phyloP scores from a whole-genome alignment of 1,139 yeast genomes.

The Geotrichum reessii region DNA sequence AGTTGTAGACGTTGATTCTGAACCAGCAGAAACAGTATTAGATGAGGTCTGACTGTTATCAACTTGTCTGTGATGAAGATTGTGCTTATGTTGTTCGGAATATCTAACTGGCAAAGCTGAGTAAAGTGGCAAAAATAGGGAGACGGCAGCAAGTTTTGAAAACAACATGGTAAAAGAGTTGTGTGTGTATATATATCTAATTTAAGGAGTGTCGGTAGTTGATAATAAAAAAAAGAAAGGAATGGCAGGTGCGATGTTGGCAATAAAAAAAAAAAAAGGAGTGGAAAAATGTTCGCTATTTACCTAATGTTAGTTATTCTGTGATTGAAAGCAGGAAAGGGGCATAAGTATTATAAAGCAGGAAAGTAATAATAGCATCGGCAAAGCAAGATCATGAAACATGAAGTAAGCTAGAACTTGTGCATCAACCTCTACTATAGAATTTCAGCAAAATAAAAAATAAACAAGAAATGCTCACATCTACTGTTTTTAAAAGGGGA shows the following conservation, averaged over 20 bases:
- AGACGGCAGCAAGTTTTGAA: not conserved
- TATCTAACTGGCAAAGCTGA: not conserved
- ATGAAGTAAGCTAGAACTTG: no score
- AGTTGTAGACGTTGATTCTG: conserved; percentile 35
- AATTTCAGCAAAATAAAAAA: no score
- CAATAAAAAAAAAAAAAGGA: not conserved
- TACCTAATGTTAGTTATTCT: not conserved
- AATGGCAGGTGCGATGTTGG: not conserved
- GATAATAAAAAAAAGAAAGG: not conserved
- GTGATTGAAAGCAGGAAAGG: not conserved
- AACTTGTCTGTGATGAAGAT: not conserved
- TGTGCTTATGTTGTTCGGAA: not conserved
- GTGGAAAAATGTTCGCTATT: not conserved
- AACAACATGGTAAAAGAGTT: not conserved
- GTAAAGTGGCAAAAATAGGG: not conserved
- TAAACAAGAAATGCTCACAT: no score
- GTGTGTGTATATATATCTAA: no score
- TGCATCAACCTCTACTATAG: no score
- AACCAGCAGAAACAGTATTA: conserved; percentile 31
- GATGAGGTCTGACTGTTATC: not conserved
- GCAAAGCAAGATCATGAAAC: no score
- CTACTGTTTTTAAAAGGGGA: no score
- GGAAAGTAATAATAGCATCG: not conserved
- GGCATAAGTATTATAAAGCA: not conserved
- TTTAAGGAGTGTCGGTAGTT: not conserved